Evolutionary conservation across 164 flowering plant species (phyloP).

Genomic region (Kingdonia uniflora): DNA sequence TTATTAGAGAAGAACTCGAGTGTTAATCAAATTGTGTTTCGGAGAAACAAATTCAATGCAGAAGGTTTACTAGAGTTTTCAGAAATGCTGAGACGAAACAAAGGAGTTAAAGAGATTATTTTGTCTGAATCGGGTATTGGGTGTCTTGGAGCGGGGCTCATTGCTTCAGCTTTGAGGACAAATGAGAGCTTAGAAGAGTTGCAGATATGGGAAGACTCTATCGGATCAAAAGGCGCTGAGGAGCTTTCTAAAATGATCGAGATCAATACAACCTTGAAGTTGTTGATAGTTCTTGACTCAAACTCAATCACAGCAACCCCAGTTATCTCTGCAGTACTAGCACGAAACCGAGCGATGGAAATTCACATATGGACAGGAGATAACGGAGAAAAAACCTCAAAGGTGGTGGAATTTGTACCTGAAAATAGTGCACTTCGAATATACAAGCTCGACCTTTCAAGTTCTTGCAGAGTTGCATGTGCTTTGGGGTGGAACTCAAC

Average conservation of each 20-base stretch:
- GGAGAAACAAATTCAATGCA: conserved; percentile 36
- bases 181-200: conserved; percentile 73
- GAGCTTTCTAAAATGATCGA: conserved; percentile 93
- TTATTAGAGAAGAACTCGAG: conserved; percentile 31
- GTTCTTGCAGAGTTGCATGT: conserved; percentile 66
- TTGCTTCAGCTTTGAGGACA: conserved; percentile 60
- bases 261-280: conserved; percentile 57
- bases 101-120: conserved; percentile 46
- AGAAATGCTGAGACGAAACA: conserved; percentile 45
- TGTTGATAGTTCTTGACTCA: conserved; percentile 68
- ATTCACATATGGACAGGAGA: conserved; percentile 81
- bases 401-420: conserved; percentile 79
- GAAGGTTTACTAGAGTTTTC: conserved; percentile 47
- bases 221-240: conserved; percentile 81
- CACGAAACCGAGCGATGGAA: conserved; percentile 66
- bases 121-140: conserved; percentile 67
- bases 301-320: conserved; percentile 55
- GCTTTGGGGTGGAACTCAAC: conserved; percentile 73
- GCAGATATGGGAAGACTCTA: conserved; percentile 95
- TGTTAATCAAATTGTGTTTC: conserved; percentile 49
- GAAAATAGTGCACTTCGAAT: conserved; percentile 55
- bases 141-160: conserved; percentile 40
- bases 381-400: conserved; percentile 38
- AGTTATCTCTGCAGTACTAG: conserved; percentile 77
- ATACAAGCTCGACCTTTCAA: conserved; percentile 48